Conservation (phyloP, 805 yeast species). For the Candida wancherniae region DNA sequence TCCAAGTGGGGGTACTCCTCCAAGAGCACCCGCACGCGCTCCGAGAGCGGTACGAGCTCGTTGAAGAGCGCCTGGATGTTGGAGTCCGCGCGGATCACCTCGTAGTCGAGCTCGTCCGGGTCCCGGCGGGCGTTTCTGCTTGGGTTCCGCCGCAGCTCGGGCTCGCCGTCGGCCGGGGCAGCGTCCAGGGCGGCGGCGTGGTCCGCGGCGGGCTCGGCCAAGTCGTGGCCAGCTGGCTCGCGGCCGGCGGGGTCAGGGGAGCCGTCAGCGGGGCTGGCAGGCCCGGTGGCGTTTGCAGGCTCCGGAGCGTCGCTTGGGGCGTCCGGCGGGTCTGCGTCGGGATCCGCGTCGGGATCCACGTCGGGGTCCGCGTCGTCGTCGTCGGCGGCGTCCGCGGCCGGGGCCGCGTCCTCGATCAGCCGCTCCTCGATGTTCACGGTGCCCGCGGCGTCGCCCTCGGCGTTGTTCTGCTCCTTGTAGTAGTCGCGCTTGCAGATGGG, state of each 20-base stretch:
- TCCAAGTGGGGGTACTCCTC: constrained; percentile 28
- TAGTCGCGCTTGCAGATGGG: constrained; percentile 79
- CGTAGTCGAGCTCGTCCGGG: constrained; percentile 22
- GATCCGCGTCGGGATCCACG: background rate
- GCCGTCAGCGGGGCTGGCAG: too few species aligned
- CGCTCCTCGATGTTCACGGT: constrained; percentile 3
- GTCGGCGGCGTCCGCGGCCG: constrained; percentile 1
- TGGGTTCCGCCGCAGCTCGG: too few species aligned
- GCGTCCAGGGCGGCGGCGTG: too few species aligned
- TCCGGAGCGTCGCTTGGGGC: background rate
- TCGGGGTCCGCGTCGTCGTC: background rate
- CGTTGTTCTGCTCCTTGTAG: constrained; percentile 25
- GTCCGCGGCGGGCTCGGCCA: too few species aligned
- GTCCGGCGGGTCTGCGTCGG: background rate
- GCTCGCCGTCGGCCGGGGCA: too few species aligned
- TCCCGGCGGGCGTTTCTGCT: constrained; percentile 1
- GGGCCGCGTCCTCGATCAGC: constrained; percentile 1
- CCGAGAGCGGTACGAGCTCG: constrained; percentile 38
- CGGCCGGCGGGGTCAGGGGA: too few species aligned
- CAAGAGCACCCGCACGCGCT: constrained; percentile 39
- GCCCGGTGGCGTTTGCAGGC: background rate
- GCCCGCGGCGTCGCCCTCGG: constrained; percentile 1
- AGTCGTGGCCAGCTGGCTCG: too few species aligned
- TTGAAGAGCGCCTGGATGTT: constrained; percentile 33
- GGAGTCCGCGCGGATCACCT: constrained; percentile 34